Evolutionary conservation across 1,284 basidiomycete species (phyloP), one percentile per base, ranked within the genome.

Genomic region (Melampsora occidentalis): DNA sequence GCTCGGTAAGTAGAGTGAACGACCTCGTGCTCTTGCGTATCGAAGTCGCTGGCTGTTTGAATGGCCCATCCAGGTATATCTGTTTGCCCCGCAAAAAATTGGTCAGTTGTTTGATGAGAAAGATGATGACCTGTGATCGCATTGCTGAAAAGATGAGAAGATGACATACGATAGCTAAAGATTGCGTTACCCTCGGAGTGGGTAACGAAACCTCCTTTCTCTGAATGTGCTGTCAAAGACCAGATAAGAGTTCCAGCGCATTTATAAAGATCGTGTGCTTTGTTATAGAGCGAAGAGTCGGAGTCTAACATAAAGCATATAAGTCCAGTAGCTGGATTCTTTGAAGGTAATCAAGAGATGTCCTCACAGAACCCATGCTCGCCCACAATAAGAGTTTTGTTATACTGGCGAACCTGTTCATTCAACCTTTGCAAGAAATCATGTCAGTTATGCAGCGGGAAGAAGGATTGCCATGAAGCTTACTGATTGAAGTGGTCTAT

Each of bases 281-380:
- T 61, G 2, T 53, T 33, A 49, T 62, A 76, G 7, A 69, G 53
- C 6, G 65, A 25, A 14, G 28, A 28, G 18, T 76, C 48, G 48
- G 59, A 51, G 49, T 76, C 73, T 76, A 57, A 33, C 22, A 49
- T 22, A 22, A 65, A 31, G 51, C n/a, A 61, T 57, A 35, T 6
- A 31, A 46, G 28, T 42, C 51, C 9, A 25, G 48, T 31, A 59
- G 64, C 39, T 25, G 62, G 31, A 31, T 31, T 31, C 18, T 20
- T n/a, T 20, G 20, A 63, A n/a, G 62, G 5, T 7, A 20, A 16
- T 31, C n/a, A 35, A 63, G 20, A 25, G 9, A 16, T 18, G 10
- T n/a, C 25, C 73, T 31, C 59, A 76, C 73, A 76, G 63, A 76
- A 76, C 20, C 73, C 73, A 39, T 76, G 73, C 49, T 76, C 73